Evolutionary conservation across 2,329 filamentous ascomycete genomes (phyloP).

Genomic region (Hawksworthiomyces lignivorus): DNA sequence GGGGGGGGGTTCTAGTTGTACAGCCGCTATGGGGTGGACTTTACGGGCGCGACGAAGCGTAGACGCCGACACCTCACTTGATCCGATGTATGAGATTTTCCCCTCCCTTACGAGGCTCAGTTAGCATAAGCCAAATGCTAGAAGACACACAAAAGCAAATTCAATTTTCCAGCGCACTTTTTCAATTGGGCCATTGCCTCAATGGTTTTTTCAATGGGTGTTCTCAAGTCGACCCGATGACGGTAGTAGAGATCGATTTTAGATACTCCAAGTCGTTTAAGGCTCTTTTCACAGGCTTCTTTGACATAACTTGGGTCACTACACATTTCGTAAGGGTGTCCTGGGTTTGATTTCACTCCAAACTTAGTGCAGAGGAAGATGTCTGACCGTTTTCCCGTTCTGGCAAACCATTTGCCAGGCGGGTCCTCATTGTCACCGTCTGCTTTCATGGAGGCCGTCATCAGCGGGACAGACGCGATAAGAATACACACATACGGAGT

Average conservation of each 20-base stretch:
- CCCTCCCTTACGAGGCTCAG: conserved; percentile 31
- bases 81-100: conserved; percentile 48
- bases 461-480: too few species aligned
- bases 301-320: conserved; percentile 22
- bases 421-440: conserved; percentile 6
- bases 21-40: conserved; percentile 40
- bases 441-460: background rate
- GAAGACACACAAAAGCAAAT: too few species aligned
- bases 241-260: conserved; percentile 43
- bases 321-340: conserved; percentile 14
- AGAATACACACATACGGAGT: too few species aligned
- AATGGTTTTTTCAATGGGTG: conserved; percentile 13
- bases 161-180: background rate
- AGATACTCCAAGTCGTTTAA: conserved; percentile 36
- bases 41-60: conserved; percentile 43
- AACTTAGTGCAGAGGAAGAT: conserved; percentile 8
- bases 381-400: conserved; percentile 1
- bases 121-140: too few species aligned
- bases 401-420: conserved; percentile 5
- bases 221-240: conserved; percentile 10
- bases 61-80: conserved; percentile 41
- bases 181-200: conserved; percentile 9
- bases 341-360: conserved; percentile 15
- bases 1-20: conserved; percentile 51
- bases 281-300: conserved; percentile 27